These are phyloP conservation scores for Thuja plicata DNA, from an alignment of 83 land plant genomes.

Conservation along the genomic window DNA sequence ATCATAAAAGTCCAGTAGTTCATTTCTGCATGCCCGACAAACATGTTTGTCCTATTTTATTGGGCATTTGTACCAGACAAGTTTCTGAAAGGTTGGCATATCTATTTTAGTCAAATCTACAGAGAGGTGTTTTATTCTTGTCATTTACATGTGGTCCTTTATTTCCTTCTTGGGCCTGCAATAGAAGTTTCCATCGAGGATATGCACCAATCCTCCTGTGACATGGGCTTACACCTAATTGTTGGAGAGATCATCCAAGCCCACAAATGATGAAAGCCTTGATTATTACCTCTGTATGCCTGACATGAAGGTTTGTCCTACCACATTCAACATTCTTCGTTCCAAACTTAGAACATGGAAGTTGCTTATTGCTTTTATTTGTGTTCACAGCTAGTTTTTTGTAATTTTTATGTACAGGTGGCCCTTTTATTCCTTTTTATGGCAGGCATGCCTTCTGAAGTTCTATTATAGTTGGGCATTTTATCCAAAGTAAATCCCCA, in stretches of 20 bases:
- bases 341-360: background rate
- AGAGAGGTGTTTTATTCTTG: background rate
- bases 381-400: background rate
- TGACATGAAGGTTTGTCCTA: background rate
- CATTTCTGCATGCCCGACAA: background rate
- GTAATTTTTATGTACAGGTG: background rate
- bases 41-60: background rate
- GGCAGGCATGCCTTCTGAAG: background rate
- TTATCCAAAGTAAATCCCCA: background rate
- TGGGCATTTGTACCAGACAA: background rate
- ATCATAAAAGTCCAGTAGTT: background rate
- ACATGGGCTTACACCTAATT: background rate
- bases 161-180: background rate
- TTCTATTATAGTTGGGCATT: background rate
- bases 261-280: background rate
- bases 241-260: background rate
- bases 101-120: background rate
- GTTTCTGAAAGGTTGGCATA: background rate
- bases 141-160: background rate
- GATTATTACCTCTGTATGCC: background rate
- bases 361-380: background rate
- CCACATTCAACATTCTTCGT: background rate
- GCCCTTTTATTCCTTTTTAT: background rate
- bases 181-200: background rate
- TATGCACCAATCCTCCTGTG: background rate